These are phyloP conservation scores for Bolboschoenus planiculmis DNA, from an alignment of 176 grass and related monocot species.

Conservation along the genomic window DNA sequence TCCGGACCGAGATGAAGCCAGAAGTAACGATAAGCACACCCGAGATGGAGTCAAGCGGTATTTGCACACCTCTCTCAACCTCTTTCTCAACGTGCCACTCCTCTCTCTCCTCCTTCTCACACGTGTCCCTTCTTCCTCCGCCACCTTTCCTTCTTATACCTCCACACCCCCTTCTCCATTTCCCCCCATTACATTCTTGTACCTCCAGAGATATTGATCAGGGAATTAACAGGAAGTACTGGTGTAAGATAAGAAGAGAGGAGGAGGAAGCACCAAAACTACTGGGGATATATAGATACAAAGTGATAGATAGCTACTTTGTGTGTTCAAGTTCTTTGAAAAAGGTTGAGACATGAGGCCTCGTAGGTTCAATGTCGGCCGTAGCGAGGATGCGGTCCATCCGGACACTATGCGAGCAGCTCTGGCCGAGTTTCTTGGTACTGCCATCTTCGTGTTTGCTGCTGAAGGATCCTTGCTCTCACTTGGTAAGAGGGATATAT, in stretches of 20 bases:
- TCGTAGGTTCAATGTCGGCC: slow-evolving; percentile 60
- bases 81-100: slow-evolving; percentile 51
- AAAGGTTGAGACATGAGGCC: slow-evolving; percentile 14
- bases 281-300: not conserved
- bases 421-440: slow-evolving; percentile 79
- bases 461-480: slow-evolving; percentile 91
- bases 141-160: slow-evolving; percentile 26
- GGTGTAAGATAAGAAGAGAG: not conserved
- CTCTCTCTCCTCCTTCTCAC: slow-evolving; percentile 2
- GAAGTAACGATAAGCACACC: slow-evolving; percentile 15
- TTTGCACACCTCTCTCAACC: slow-evolving; percentile 1
- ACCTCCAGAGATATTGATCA: slow-evolving; percentile 1
- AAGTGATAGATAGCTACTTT: not conserved
- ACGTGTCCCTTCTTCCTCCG: slow-evolving; percentile 33
- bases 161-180: not conserved
- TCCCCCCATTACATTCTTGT: not conserved
- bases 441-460: slow-evolving; percentile 92
- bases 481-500: slow-evolving; percentile 34
- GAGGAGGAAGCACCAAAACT: not conserved
- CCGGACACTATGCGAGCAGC: slow-evolving; percentile 78
- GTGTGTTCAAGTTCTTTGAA: not conserved
- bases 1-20: not conserved
- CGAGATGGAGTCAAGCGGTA: not conserved
- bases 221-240: not conserved
- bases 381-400: slow-evolving; percentile 61